Evolutionary conservation across 768 basidiomycete genomes (phyloP).

Genomic region (Polyporus arcularius): DNA sequence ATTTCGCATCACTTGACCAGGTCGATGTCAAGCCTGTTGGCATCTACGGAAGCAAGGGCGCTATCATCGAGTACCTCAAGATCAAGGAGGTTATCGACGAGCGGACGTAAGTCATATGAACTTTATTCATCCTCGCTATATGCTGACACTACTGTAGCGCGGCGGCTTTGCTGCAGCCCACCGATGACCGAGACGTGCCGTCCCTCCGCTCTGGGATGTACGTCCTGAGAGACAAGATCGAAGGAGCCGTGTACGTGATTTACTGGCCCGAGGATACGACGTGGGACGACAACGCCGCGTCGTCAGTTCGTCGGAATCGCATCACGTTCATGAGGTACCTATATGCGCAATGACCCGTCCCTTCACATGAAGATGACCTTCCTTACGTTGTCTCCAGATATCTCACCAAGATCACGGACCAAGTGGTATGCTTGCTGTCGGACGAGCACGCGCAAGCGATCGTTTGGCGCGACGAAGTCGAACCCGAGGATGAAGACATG

Average conservation of each 20-base stretch:
- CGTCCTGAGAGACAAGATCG: constrained; percentile 30
- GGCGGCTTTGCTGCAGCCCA: background rate
- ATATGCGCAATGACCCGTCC: background rate
- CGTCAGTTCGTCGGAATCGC: constrained; percentile 51
- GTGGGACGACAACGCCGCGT: constrained; percentile 52
- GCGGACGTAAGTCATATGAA: constrained; percentile 36
- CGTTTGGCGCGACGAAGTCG: constrained; percentile 40
- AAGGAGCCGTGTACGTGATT: constrained; percentile 44
- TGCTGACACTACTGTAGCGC: background rate
- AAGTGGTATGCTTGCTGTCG: constrained; percentile 52
- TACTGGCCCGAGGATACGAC: constrained; percentile 66
- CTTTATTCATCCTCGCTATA: background rate
- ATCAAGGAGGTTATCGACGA: constrained; percentile 39
- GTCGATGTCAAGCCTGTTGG: constrained; percentile 51
- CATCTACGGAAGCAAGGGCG: constrained; percentile 55
- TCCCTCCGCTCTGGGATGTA: constrained; percentile 55
- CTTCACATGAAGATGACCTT: background rate
- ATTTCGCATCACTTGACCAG: constrained; percentile 54
- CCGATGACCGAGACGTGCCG: constrained; percentile 17
- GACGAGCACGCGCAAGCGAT: constrained; percentile 46
- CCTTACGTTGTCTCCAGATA: constrained; percentile 40
- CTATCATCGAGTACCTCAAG: constrained; percentile 48
- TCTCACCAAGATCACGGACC: constrained; percentile 60
- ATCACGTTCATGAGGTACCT: constrained; percentile 62
- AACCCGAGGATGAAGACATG: constrained; percentile 34